Percentiles rank a stretch among this genome's conserved stretches.
phyloP scores from a whole-genome alignment of 108 stramenopile genomes.

The Nitzschia putrida region DNA sequence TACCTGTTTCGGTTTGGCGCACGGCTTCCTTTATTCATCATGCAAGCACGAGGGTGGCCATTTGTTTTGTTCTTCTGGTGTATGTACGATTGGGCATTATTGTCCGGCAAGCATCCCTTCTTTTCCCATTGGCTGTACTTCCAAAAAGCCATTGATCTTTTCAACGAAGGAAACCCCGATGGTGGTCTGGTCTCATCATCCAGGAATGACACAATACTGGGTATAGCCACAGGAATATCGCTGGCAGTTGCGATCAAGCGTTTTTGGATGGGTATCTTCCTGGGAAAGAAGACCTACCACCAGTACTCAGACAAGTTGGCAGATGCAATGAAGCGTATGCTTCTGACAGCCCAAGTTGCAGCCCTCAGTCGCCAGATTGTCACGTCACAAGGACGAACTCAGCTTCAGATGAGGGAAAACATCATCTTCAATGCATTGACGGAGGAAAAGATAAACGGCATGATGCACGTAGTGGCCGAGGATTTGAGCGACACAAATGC shows the following conservation, averaged over 20 bases:
- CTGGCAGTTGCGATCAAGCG: slow-evolving; percentile 62
- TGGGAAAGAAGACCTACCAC: slow-evolving; percentile 54
- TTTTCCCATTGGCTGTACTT: slow-evolving; percentile 44
- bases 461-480: neutral
- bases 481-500: neutral
- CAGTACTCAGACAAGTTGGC: slow-evolving; percentile 60
- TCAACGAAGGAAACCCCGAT: neutral
- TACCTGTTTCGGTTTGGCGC: slow-evolving; percentile 21
- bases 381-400: neutral
- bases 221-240: slow-evolving; percentile 46
- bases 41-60: slow-evolving; percentile 55
- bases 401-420: neutral
- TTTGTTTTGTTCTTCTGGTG: slow-evolving; percentile 46
- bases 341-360: slow-evolving; percentile 44
- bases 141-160: slow-evolving; percentile 4
- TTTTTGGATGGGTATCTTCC: slow-evolving; percentile 54
- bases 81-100: slow-evolving; percentile 28
- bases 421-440: neutral
- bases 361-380: neutral
- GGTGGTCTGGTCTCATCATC: neutral
- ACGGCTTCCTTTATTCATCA: slow-evolving; percentile 30
- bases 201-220: slow-evolving; percentile 31
- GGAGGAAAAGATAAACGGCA: neutral
- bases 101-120: slow-evolving; percentile 30
- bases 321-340: slow-evolving; percentile 59